Conservation (phyloP, 1,139 yeast genomes). For the Taphrina confusa region DNA sequence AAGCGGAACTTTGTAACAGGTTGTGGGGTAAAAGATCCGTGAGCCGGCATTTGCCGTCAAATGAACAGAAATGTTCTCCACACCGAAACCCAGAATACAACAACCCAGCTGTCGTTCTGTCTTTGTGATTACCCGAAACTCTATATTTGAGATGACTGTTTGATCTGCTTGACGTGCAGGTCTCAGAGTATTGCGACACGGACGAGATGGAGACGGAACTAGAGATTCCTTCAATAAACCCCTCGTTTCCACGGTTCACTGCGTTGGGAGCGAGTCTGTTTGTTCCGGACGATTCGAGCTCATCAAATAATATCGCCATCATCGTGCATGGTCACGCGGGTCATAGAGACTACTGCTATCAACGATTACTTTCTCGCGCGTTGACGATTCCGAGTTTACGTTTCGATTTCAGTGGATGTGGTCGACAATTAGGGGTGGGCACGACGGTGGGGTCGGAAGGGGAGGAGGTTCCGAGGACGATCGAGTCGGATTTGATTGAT, state of each 20-base stretch:
- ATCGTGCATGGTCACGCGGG: slow-evolving; percentile 44
- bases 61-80: no score
- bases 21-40: no score
- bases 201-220: slow-evolving; percentile 24
- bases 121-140: no score
- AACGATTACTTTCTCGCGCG: slow-evolving; percentile 18
- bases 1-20: no score
- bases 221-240: slow-evolving; percentile 7
- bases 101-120: no score
- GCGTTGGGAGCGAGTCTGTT: slow-evolving; percentile 20
- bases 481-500: slow-evolving; percentile 57
- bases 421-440: slow-evolving; percentile 57
- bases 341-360: slow-evolving; percentile 45
- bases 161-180: no score
- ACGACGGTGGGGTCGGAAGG: slow-evolving; percentile 46
- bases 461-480: slow-evolving; percentile 66
- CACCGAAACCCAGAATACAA: no score
- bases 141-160: no score
- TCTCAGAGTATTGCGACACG: no score
- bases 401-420: slow-evolving; percentile 85
- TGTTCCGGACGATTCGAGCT: slow-evolving; percentile 6
- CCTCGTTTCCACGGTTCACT: neutral
- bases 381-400: slow-evolving; percentile 64
- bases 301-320: slow-evolving; percentile 8
- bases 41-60: no score